A percentile compares a stretch with the other conserved stretches of the same genome.
phyloP scores from a whole-genome alignment of 2,329 filamentous ascomycete genomes.

The Hypoxylon sp. region DNA sequence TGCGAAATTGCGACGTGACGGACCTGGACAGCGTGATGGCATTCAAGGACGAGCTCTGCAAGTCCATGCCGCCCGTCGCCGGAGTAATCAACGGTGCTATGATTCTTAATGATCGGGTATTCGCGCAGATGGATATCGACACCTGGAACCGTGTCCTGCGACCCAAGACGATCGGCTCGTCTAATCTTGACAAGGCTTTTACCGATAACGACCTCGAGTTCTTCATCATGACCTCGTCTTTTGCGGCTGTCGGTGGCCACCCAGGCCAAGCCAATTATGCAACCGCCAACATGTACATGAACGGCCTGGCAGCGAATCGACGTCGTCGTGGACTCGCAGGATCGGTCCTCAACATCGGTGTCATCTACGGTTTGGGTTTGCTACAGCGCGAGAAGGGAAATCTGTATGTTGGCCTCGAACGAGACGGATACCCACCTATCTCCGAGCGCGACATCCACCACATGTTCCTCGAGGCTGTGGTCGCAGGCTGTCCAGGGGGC shows the following conservation, averaged over 20 bases:
- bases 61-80: slow-evolving; percentile 50
- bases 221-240: slow-evolving; percentile 61
- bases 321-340: slow-evolving; percentile 52
- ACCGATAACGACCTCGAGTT: slow-evolving; percentile 53
- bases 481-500: slow-evolving; percentile 53
- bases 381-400: slow-evolving; percentile 56
- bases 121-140: slow-evolving; percentile 55
- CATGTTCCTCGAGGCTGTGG: slow-evolving; percentile 64
- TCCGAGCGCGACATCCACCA: slow-evolving; percentile 64
- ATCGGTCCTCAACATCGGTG: slow-evolving; percentile 59
- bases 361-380: slow-evolving; percentile 59
- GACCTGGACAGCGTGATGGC: slow-evolving; percentile 45
- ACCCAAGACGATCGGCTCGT: slow-evolving; percentile 57
- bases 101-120: slow-evolving; percentile 58
- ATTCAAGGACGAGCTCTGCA: slow-evolving; percentile 43
- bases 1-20: slow-evolving; percentile 48
- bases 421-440: slow-evolving; percentile 60
- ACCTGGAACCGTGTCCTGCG: slow-evolving; percentile 54
- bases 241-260: slow-evolving; percentile 59
- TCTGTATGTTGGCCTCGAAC: slow-evolving; percentile 56
- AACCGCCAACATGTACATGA: slow-evolving; percentile 62
- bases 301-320: slow-evolving; percentile 55
- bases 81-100: slow-evolving; percentile 60
- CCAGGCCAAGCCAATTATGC: slow-evolving; percentile 60
- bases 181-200: slow-evolving; percentile 56